Conservation (phyloP, 306 rosid genomes). For the Citrullus amarus region DNA sequence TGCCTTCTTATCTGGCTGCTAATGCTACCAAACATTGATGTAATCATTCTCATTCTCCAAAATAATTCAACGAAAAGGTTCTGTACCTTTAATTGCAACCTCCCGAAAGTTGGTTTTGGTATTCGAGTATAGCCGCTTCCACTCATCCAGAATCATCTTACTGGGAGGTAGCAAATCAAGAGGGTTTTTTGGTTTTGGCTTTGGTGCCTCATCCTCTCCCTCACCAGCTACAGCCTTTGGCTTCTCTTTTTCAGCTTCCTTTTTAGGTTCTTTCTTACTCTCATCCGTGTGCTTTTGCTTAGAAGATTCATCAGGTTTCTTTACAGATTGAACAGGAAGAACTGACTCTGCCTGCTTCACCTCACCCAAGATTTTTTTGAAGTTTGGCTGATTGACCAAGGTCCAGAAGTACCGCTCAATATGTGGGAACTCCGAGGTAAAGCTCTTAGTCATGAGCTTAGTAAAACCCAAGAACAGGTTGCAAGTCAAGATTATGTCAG, state of each 20-base stretch:
- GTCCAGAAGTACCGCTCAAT: conserved; percentile 95
- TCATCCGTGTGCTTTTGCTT: conserved; percentile 33
- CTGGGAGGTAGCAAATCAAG: conserved; percentile 89
- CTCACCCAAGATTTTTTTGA: conserved; percentile 56
- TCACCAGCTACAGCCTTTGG: conserved; percentile 32
- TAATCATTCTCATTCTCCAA: conserved; percentile 61
- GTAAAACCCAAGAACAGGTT: conserved; percentile 34
- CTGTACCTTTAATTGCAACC: conserved; percentile 77
- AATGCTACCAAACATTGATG: neutral
- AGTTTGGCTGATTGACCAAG: conserved; percentile 70
- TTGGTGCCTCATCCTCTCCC: conserved; percentile 34
- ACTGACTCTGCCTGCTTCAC: conserved; percentile 50
- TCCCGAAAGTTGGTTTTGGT: conserved; percentile 85
- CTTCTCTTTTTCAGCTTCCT: conserved; percentile 16
- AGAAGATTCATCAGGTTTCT: conserved; percentile 35
- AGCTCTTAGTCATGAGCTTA: conserved; percentile 37
- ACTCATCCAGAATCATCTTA: conserved; percentile 76
- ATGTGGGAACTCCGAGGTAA: conserved; percentile 78
- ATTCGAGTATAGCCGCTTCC: conserved; percentile 86
- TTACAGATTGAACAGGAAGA: conserved; percentile 39
- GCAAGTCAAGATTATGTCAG: conserved; percentile 48
- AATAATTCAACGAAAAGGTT: conserved; percentile 32
- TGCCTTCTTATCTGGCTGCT: neutral
- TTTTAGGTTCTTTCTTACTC: conserved; percentile 32
- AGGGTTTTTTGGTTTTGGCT: conserved; percentile 75